Evolutionary conservation across 2,329 filamentous ascomycete genomes (phyloP).

Genomic region (Chrysoporthe cubensis): DNA sequence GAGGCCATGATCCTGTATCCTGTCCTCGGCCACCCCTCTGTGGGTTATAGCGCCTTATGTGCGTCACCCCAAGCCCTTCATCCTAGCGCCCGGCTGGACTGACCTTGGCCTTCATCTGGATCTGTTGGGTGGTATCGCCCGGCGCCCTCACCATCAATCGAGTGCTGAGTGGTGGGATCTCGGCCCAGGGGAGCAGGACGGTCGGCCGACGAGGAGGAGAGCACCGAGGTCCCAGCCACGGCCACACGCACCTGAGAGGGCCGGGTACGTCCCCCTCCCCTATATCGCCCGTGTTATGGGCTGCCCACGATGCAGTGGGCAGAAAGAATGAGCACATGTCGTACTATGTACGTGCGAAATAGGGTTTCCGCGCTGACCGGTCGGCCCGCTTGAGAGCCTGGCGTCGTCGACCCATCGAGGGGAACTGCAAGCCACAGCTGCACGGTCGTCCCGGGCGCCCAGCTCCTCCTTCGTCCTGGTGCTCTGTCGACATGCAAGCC

Average conservation of each 20-base stretch:
- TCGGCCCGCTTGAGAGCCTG: not conserved
- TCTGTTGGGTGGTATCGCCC: not conserved
- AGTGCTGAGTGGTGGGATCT: not conserved
- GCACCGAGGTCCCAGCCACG: slow-evolving; percentile 3
- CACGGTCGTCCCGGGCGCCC: not conserved
- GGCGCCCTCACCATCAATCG: not conserved
- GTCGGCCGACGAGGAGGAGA: not conserved
- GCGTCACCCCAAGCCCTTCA: not conserved
- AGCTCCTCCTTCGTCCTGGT: not conserved
- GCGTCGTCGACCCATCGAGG: not conserved
- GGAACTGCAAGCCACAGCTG: not conserved
- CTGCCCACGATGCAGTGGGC: not conserved
- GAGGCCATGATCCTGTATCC: not conserved
- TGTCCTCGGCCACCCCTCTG: slow-evolving; percentile 18
- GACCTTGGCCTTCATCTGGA: slow-evolving; percentile 2
- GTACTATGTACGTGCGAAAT: slow-evolving; percentile 1
- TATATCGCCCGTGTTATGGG: slow-evolving; percentile 3
- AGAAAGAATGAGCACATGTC: not conserved
- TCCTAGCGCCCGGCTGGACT: not conserved
- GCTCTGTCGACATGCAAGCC: not conserved
- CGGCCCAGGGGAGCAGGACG: not conserved
- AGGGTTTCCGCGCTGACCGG: not conserved
- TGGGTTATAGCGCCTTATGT: slow-evolving; percentile 15
- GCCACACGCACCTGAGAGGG: not conserved
- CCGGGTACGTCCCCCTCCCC: slow-evolving; percentile 5